Evolutionary conservation across 1,284 basidiomycete species (phyloP), one percentile per base, ranked within the genome.

Genomic region (Rhizoctonia solani): DNA sequence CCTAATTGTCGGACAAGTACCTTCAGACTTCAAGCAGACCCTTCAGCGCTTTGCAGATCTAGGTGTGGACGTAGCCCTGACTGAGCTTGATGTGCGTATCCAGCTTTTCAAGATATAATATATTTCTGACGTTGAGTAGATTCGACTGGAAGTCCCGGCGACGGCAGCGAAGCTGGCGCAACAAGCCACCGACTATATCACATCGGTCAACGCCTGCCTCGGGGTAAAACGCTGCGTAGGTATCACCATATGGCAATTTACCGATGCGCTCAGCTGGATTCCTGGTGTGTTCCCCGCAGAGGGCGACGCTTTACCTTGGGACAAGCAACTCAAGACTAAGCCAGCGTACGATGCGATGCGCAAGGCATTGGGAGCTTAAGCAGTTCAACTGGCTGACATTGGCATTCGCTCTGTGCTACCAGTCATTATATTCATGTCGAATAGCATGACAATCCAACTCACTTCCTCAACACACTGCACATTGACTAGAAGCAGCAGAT

Each of bases 171-270:
- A 69, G 41, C 69, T 72, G 25, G 58, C 68, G 9, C 70, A 71
- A 16, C 71, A 72, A 29, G 70, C 68, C 2, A 58, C 61, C 30
- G 70, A 71, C 63, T 71, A 71, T 49, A 63, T 44, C n/a, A 68
- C 69, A 39, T 65, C 66, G 8, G 65, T 71, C 56, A 58, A 66
- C 44, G 71, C 70, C n/a, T 72, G 71, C 46, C 52, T 72, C 8
- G 66, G 19, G 19, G 63, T 70, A 16, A 54, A 54, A 21, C 41
- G 55, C 11, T 71, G 70, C 34, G 68, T 69, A 9, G 68, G 70
- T 30, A 52, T 71, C 21, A 69, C 69, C 4, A 13, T 66, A 5
- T 67, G 69, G 69, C 59, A 68, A 19, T 70, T 69, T 54, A 70
- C 49, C 16, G 70, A 71, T 47, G 68, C 68, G 21, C 56, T 66